phyloP scores from a whole-genome alignment of 2,329 filamentous ascomycete genomes.

The Microcera coccophila region DNA sequence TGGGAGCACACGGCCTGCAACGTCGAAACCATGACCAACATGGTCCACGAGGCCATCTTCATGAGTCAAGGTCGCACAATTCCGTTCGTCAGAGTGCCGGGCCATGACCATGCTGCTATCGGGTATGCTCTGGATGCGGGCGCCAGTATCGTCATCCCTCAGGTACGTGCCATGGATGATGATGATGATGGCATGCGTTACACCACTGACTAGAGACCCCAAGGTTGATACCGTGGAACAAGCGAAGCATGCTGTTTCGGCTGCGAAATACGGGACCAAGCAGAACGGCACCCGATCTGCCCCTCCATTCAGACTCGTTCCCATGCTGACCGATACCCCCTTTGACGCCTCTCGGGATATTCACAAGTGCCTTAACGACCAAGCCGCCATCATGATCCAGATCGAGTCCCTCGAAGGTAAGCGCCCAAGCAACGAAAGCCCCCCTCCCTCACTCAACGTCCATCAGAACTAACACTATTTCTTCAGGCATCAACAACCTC shows the following conservation, averaged over 20 bases:
- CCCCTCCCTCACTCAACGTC: background rate
- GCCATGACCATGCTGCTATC: conserved; percentile 45
- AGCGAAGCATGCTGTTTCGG: conserved; percentile 39
- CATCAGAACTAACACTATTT: background rate
- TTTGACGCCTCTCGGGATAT: conserved; percentile 32
- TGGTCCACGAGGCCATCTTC: conserved; percentile 46
- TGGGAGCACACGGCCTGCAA: conserved; percentile 46
- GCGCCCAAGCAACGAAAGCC: background rate
- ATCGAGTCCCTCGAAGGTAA: conserved; percentile 38
- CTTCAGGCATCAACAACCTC: conserved; percentile 41
- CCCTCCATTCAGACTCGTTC: conserved; percentile 41
- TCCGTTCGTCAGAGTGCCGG: conserved; percentile 43
- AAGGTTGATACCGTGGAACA: conserved; percentile 44
- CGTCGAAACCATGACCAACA: conserved; percentile 48
- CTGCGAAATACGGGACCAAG: conserved; percentile 42
- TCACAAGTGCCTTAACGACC: conserved; percentile 40
- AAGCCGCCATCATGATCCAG: conserved; percentile 48
- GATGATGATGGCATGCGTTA: background rate
- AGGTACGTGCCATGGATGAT: conserved; percentile 18
- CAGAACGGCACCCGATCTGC: conserved; percentile 41
- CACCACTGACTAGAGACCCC: background rate
- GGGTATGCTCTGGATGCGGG: conserved; percentile 46
- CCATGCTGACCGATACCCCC: conserved; percentile 37
- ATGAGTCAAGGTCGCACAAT: conserved; percentile 44
- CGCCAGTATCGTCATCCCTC: conserved; percentile 45